A percentile compares a stretch with the other conserved stretches of the same genome.
These are phyloP conservation scores for Taphrina flavorubra DNA, from an alignment of 1,139 yeast species.

Conservation along the genomic window DNA sequence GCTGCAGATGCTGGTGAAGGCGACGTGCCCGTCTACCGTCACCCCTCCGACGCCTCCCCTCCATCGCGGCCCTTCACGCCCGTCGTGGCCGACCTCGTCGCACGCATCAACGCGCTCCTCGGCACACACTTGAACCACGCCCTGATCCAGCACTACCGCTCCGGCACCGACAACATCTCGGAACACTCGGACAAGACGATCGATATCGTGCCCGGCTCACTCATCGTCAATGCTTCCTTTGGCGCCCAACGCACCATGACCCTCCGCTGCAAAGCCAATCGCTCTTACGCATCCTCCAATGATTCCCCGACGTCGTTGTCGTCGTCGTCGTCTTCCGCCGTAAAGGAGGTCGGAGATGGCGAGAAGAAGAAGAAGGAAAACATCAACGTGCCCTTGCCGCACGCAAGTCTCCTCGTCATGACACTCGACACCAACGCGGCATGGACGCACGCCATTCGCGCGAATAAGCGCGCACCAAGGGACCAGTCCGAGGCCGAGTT, in stretches of 20 bases:
- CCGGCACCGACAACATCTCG: constrained; percentile 46
- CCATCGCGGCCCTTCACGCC: constrained; percentile 41
- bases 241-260: constrained; percentile 46
- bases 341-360: constrained; percentile 6
- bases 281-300: not conserved
- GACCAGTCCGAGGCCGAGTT: constrained; percentile 28
- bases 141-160: constrained; percentile 46
- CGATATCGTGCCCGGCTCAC: constrained; percentile 45
- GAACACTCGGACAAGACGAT: constrained; percentile 47
- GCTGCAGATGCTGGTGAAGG: constrained; percentile 27
- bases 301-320: too few species aligned
- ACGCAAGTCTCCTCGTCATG: constrained; percentile 45
- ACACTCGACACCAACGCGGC: constrained; percentile 45
- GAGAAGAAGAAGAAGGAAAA: constrained; percentile 19
- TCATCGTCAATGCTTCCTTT: constrained; percentile 45
- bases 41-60: constrained; percentile 45
- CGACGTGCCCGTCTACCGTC: constrained; percentile 45
- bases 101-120: constrained; percentile 36
- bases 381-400: constrained; percentile 41
- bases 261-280: constrained; percentile 43
- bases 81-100: constrained; percentile 38
- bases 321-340: too few species aligned
- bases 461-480: constrained; percentile 42
- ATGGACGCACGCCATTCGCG: constrained; percentile 47
- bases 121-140: constrained; percentile 45